Conservation (phyloP, 192 early-diverging fungal genomes). For the Funneliformis geosporum region DNA sequence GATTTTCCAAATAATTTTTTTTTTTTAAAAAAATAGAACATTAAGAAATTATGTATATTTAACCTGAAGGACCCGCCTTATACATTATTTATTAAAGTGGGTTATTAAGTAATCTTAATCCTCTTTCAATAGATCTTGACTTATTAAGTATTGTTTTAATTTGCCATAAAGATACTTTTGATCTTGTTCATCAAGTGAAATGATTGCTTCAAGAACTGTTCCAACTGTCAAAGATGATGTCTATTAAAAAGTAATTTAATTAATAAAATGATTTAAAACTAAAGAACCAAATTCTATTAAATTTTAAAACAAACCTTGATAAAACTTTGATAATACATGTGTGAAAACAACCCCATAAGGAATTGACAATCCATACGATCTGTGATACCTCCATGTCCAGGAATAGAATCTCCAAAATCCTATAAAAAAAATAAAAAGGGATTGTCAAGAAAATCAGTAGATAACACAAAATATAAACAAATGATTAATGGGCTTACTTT, state of each 20-base stretch:
- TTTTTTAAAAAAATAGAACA: too few relatives aligned
- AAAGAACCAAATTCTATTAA: background rate
- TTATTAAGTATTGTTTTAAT: slow-evolving; percentile 44
- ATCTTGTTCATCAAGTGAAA: slow-evolving; percentile 38
- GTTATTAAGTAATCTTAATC: too few relatives aligned
- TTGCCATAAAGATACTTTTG: slow-evolving; percentile 47
- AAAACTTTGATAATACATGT: slow-evolving; percentile 88
- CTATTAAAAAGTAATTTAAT: background rate
- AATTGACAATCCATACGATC: slow-evolving; percentile 99
- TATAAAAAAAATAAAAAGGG: background rate
- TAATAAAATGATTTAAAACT: background rate
- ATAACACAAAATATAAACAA: background rate
- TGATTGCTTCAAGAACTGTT: slow-evolving; percentile 34
- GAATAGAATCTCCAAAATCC: slow-evolving; percentile 95
- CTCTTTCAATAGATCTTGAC: slow-evolving; percentile 38
- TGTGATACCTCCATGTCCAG: slow-evolving; percentile 95
- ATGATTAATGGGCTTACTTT: slow-evolving; percentile 49
- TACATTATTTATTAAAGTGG: too few relatives aligned
- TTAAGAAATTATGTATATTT: too few relatives aligned
- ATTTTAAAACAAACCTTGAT: slow-evolving; percentile 59
- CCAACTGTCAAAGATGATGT: slow-evolving; percentile 37
- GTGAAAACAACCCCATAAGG: slow-evolving; percentile 91
- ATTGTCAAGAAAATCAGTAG: too few relatives aligned
- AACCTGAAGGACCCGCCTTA: too few relatives aligned
- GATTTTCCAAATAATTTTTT: too few relatives aligned